Base-by-base conservation (phyloP, 371 early-diverging fungal species). In the Homolaphlyctis polyrhiza region DNA sequence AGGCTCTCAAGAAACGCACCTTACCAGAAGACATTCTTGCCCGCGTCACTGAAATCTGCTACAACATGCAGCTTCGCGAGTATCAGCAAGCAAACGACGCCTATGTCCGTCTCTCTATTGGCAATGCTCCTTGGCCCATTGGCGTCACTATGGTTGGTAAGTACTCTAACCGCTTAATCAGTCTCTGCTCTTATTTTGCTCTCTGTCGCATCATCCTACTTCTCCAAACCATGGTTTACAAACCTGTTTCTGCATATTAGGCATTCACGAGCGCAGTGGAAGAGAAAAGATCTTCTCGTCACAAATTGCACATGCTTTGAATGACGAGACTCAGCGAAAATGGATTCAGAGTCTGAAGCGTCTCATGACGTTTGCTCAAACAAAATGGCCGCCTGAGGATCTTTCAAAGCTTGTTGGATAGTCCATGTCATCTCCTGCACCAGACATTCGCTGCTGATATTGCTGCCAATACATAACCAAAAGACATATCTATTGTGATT, bases 41-140 rank as follows among this genome's bases (percentile, higher is more conserved):
- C 23, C 83, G 91, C 23, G 84, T 98, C 36, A 86, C 92, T 21
- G 96, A 96, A 76, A 98, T 98, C 69, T 86, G 88, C 35, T 77
- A 86, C 29, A 70, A 81, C 58, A 87, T 94, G 87, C 90, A 92
- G 63, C 79, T 87, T 43, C 80, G 93, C 54, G 92, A 94, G 68
- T 96, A 97, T 50, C 78, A 92, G 71, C 86, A 90, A 65, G 98
- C 98, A 14, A 94, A 93, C 66, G 96, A 95, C 67, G 83, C 91
- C 3, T 98, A 98, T 69, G 78, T 98, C 62, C 89, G 89, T 58
- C 82, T 98, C 47, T 90, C 93, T 0, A 95, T 98, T 65, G 97
- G 98, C 49, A 98, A 98, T 74, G 92, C 97, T 14, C 94, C 97
- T 1, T 98, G 98, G 98, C 98, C 97, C n/a, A 92, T 98, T 77